Percentiles rank a stretch among this genome's conserved stretches.
phyloP scores from a whole-genome alignment of 2,329 filamentous ascomycete species.

The Colletotrichum lentis region DNA sequence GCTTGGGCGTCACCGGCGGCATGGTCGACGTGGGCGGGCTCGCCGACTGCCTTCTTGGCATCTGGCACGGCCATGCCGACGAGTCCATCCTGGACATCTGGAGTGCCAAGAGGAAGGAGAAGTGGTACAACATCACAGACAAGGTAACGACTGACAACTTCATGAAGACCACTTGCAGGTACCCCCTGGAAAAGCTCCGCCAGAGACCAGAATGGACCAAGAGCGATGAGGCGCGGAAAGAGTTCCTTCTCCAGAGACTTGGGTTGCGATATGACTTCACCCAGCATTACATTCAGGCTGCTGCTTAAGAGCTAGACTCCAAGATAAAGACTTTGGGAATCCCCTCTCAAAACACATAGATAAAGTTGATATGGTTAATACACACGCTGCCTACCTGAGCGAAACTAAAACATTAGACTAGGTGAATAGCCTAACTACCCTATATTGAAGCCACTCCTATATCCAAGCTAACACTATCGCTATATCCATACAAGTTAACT shows the following conservation, averaged over 20 bases:
- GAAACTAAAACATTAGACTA: too few species aligned
- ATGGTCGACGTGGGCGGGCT: conserved; percentile 59
- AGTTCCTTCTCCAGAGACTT: background rate
- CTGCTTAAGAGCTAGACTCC: too few species aligned
- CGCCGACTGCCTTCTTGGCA: conserved; percentile 56
- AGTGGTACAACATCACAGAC: background rate
- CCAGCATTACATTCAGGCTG: background rate
- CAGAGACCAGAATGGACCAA: background rate
- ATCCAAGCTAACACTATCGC: too few species aligned
- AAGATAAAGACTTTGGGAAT: too few species aligned
- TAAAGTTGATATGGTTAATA: too few species aligned
- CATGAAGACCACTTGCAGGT: background rate
- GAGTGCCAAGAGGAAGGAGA: conserved; percentile 3
- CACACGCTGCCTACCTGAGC: too few species aligned
- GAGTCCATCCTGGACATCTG: conserved; percentile 55
- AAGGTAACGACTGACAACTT: background rate
- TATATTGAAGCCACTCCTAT: too few species aligned
- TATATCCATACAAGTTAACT: too few species aligned
- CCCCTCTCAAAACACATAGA: too few species aligned
- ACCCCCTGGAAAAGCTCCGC: background rate
- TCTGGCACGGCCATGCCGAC: conserved; percentile 50
- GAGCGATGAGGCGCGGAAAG: background rate
- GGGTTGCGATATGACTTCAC: background rate
- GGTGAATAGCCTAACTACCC: too few species aligned
- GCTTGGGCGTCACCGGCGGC: conserved; percentile 57